Evolutionary conservation across 1,284 basidiomycete genomes (phyloP).

Genomic region (Cryptococcus neoformans): DNA sequence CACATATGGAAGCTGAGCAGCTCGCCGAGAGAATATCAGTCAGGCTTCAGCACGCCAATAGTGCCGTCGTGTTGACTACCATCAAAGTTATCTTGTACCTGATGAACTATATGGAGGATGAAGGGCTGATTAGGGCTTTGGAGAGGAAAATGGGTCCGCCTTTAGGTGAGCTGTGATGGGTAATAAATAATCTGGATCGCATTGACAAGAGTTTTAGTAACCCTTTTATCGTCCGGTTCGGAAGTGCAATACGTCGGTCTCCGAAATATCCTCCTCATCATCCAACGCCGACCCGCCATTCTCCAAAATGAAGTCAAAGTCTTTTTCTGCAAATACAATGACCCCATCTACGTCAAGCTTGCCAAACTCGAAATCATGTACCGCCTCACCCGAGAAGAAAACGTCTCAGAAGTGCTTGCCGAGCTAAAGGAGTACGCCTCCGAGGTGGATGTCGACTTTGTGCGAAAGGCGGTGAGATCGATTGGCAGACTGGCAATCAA

Average conservation of each 20-base stretch:
- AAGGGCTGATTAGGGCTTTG: constrained; percentile 77
- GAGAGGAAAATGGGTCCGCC: constrained; percentile 98
- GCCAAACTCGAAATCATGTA: constrained; percentile 99
- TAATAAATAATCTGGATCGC: background rate
- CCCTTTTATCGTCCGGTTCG: constrained; percentile 58
- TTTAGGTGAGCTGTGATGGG: constrained; percentile 59
- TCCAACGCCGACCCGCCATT: constrained; percentile 87
- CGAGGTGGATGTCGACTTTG: constrained; percentile 98
- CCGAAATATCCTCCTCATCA: constrained; percentile 91
- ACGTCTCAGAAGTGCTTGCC: constrained; percentile 89
- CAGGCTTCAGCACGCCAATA: constrained; percentile 92
- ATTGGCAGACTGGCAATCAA: constrained; percentile 97
- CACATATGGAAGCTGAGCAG: constrained; percentile 82
- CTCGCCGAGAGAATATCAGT: constrained; percentile 91
- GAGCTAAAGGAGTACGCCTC: constrained; percentile 98
- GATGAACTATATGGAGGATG: constrained; percentile 98
- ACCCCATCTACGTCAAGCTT: constrained; percentile 96
- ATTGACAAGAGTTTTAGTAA: constrained; percentile 47
- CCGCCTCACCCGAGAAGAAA: constrained; percentile 82
- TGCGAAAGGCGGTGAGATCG: constrained; percentile 87
- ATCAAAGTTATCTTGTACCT: constrained; percentile 95
- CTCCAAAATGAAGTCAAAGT: constrained; percentile 95
- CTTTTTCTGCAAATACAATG: constrained; percentile 99
- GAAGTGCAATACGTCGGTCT: constrained; percentile 94
- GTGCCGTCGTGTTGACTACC: constrained; percentile 87